Evolutionary conservation across 176 grass and related monocot species (phyloP), one percentile per base, ranked within the genome.

Genomic region (Cenchrus fungigraminus): DNA sequence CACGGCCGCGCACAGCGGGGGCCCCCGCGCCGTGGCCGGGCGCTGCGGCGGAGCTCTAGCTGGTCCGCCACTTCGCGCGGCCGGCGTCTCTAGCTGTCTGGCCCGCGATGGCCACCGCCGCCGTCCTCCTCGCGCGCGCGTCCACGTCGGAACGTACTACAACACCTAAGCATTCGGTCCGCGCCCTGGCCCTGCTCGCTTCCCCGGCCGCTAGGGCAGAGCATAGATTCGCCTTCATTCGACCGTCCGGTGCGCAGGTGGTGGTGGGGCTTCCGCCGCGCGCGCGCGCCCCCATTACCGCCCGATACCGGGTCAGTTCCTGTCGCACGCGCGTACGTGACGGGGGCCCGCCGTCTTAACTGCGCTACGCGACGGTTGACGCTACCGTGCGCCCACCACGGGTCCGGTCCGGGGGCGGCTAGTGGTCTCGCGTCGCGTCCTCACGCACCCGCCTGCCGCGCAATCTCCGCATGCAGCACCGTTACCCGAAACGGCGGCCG

Each of bases 171-270:
- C 34, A 25, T 25, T 45, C 2, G 64, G 15, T 71, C 58, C 58
- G 55, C 14, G 56, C 66, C 6, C 51, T 47, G 9, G 56, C 66
- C 6, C 51, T 47, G 9, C 10, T 53, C 12, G 72, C n/a, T 86
- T 82, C 71, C 79, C 79, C 49, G 57, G 19, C 25, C 17, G 78
- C 32, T 12, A 86, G 73, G 83, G 83, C 82, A 81, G 16, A 46
- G 62, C 82, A 68, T 76, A 68, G 80, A 76, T 76, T 68, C 37
- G 37, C 25, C 25, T 25, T 25, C 37, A 40, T 40, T 40, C 37
- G 37, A 4, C 1, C 25, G 25, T 25, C 25, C 25, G 25, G 25
- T 37, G 34, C 34, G 34, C 34, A 37, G 34, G 34, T 37, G 34
- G 34, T 37, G 34, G 34, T 37, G 34, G 34, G 34, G 2, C 34